Conservation (phyloP, 2,329 filamentous ascomycete genomes). For the Bisporella sp. region DNA sequence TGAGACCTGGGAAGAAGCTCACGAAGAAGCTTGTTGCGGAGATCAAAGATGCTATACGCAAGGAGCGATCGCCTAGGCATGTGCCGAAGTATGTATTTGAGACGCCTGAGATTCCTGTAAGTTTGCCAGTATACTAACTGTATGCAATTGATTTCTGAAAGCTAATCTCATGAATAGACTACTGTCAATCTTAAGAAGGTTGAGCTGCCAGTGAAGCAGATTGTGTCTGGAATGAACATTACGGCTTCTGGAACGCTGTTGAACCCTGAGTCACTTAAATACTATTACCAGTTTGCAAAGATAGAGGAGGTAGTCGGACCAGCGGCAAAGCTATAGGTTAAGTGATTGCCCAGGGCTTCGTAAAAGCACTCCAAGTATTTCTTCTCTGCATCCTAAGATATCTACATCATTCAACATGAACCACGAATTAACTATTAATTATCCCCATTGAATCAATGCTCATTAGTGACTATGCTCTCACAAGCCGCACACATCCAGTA, state of each 20-base stretch:
- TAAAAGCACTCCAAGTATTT: too few relatives aligned
- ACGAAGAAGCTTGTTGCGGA: conserved; percentile 44
- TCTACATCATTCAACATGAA: too few relatives aligned
- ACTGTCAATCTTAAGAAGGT: conserved; percentile 85
- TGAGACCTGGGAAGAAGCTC: conserved; percentile 51
- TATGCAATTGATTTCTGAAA: too few relatives aligned
- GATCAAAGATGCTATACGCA: conserved; percentile 58
- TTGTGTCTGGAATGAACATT: conserved; percentile 67
- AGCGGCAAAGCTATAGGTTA: conserved; percentile 41
- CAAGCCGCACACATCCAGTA: too few relatives aligned
- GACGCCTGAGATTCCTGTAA: conserved; percentile 72
- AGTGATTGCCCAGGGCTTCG: neutral
- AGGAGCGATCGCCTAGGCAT: conserved; percentile 64
- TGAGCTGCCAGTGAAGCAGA: conserved; percentile 77
- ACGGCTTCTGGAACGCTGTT: conserved; percentile 70
- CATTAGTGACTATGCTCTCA: too few relatives aligned
- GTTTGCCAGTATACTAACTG: conserved; percentile 25
- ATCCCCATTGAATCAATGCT: too few relatives aligned
- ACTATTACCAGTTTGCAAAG: conserved; percentile 72
- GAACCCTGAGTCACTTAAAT: conserved; percentile 70
- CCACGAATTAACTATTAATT: too few relatives aligned
- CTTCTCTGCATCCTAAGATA: too few relatives aligned
- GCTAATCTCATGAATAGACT: conserved; percentile 39
- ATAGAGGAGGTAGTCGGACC: conserved; percentile 51
- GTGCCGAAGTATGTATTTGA: conserved; percentile 75